Evolutionary conservation across 306 rosid genomes (phyloP).

Genomic region (Quercus robur): DNA sequence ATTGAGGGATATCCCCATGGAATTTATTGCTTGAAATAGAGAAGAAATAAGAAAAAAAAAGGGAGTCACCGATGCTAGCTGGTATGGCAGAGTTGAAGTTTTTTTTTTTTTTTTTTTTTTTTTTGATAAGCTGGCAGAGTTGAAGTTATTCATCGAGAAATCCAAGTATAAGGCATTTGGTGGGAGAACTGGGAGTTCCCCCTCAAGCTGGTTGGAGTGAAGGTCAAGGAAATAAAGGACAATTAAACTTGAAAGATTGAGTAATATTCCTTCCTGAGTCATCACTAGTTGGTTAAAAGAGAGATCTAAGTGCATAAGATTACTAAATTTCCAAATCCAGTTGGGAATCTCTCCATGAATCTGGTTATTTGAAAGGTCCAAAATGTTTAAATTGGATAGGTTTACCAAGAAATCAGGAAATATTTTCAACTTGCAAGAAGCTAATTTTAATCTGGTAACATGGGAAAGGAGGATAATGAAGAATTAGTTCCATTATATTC

Average conservation of each 20-base stretch:
- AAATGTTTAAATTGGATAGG: accelerated
- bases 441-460: accelerated
- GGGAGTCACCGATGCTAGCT: neutral
- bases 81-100: conserved; percentile 30
- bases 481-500: neutral
- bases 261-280: neutral
- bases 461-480: accelerated
- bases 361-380: conserved; percentile 44
- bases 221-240: conserved; percentile 20
- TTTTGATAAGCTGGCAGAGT: too few species aligned
- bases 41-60: accelerated
- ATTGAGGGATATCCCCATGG: conserved; percentile 17
- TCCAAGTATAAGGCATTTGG: neutral
- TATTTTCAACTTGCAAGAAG: neutral
- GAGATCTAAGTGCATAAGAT: conserved; percentile 21
- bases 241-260: neutral
- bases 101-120: too few species aligned
- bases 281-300: conserved; percentile 21
- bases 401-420: conserved; percentile 19
- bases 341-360: conserved; percentile 31
- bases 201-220: conserved; percentile 34
- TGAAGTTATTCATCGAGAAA: conserved; percentile 34
- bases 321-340: conserved; percentile 37
- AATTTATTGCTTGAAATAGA: neutral
- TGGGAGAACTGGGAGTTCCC: conserved; percentile 18